These are phyloP conservation scores for Microstegium vimineum DNA, from an alignment of 176 grass and related monocot species.

Conservation along the genomic window DNA sequence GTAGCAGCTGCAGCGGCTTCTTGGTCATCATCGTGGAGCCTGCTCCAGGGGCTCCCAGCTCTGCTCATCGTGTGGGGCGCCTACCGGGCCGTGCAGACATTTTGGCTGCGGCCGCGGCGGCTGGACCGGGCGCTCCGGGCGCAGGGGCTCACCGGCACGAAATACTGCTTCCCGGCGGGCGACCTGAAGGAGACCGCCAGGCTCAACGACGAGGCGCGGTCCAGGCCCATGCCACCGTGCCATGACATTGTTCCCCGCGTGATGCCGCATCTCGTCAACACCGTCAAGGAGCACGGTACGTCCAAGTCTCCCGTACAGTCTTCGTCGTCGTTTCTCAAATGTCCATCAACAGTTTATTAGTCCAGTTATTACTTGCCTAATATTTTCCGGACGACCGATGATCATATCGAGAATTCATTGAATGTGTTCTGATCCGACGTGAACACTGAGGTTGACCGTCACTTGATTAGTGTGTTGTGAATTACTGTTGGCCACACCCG, in stretches of 20 bases:
- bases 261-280: conserved; percentile 7
- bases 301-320: neutral
- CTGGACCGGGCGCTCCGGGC: conserved; percentile 38
- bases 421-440: too few relatives aligned
- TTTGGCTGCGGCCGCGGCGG: conserved; percentile 44
- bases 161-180: conserved; percentile 38
- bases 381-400: too few relatives aligned
- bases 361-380: too few relatives aligned
- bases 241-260: conserved; percentile 55
- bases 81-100: conserved; percentile 7
- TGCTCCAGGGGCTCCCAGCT: neutral
- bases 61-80: conserved; percentile 21
- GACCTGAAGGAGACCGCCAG: conserved; percentile 47
- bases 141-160: conserved; percentile 59
- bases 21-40: neutral
- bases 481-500: too few relatives aligned
- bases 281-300: conserved; percentile 40
- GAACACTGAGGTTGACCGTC: too few relatives aligned
- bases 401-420: too few relatives aligned
- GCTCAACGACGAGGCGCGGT: conserved; percentile 38
- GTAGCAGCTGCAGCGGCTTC: neutral
- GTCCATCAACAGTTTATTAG: too few relatives aligned
- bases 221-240: conserved; percentile 49
- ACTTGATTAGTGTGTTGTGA: too few relatives aligned
- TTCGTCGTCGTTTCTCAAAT: neutral